Evolutionary conservation across 2,329 filamentous ascomycete species (phyloP).

Genomic region (Geoglossum cookeanum): DNA sequence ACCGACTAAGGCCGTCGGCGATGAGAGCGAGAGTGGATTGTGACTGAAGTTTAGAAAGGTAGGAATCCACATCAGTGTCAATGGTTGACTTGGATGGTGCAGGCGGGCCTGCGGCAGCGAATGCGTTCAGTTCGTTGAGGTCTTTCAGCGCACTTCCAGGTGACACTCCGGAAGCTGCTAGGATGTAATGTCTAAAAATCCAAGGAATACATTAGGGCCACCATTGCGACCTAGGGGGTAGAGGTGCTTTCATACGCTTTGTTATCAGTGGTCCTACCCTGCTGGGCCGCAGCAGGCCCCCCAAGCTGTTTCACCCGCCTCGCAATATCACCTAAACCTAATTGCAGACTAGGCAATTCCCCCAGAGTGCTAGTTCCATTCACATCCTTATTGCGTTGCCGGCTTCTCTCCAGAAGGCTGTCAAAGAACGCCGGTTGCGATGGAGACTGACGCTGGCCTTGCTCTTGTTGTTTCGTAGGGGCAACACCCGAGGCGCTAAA

Average conservation of each 20-base stretch:
- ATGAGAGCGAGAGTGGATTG: slow-evolving; percentile 87
- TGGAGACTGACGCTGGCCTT: slow-evolving; percentile 4
- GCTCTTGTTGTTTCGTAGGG: slow-evolving; percentile 9
- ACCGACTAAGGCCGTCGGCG: slow-evolving; percentile 72
- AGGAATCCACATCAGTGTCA: slow-evolving; percentile 50
- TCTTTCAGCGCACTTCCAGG: slow-evolving; percentile 72
- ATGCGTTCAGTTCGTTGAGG: slow-evolving; percentile 56
- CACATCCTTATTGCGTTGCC: slow-evolving; percentile 49
- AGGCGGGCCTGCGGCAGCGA: slow-evolving; percentile 20
- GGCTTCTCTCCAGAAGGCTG: slow-evolving; percentile 41
- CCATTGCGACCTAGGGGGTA: neutral
- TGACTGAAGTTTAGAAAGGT: slow-evolving; percentile 69
- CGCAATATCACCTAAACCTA: slow-evolving; percentile 76
- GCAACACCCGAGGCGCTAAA: slow-evolving; percentile 6
- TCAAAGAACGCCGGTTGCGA: slow-evolving; percentile 43
- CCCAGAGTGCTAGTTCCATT: slow-evolving; percentile 39
- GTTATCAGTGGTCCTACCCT: slow-evolving; percentile 24
- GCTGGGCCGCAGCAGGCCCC: slow-evolving; percentile 27
- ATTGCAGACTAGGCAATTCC: slow-evolving; percentile 73
- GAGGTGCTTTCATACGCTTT: slow-evolving; percentile 29
- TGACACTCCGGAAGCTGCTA: slow-evolving; percentile 85
- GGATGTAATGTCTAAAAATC: slow-evolving; percentile 58
- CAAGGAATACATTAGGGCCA: neutral
- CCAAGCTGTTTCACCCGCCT: slow-evolving; percentile 60
- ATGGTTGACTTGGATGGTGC: slow-evolving; percentile 16